phyloP scores from a whole-genome alignment of 1,284 basidiomycete genomes.

The Trametes pubescens region DNA sequence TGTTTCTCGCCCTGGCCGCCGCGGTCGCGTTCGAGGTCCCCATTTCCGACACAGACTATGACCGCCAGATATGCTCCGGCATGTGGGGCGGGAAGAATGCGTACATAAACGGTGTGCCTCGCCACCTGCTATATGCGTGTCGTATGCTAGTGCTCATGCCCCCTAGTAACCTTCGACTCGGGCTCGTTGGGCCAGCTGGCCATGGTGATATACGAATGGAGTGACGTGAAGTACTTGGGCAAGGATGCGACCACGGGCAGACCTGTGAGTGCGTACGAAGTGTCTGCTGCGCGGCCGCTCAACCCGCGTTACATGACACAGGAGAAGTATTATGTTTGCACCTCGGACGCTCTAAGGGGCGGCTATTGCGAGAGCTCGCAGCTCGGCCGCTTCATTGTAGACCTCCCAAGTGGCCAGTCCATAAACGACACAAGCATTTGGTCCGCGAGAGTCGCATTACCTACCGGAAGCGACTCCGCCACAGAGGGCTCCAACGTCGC shows the following conservation, averaged over 20 bases:
- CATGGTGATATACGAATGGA: slow-evolving; percentile 96
- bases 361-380: slow-evolving; percentile 75
- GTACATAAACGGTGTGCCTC: slow-evolving; percentile 82
- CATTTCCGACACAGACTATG: slow-evolving; percentile 78
- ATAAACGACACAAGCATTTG: slow-evolving; percentile 81
- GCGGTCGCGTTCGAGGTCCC: slow-evolving; percentile 67
- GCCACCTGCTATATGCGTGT: slow-evolving; percentile 7
- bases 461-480: slow-evolving; percentile 33
- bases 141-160: slow-evolving; percentile 25
- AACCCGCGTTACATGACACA: slow-evolving; percentile 44
- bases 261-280: slow-evolving; percentile 62
- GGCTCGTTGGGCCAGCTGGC: slow-evolving; percentile 90
- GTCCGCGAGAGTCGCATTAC: slow-evolving; percentile 73
- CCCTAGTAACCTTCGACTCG: slow-evolving; percentile 81
- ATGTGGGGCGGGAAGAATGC: slow-evolving; percentile 89
- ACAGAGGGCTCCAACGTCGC: slow-evolving; percentile 31
- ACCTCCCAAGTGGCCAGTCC: slow-evolving; percentile 65
- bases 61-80: slow-evolving; percentile 91
- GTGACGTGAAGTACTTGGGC: slow-evolving; percentile 86
- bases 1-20: slow-evolving; percentile 30
- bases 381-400: slow-evolving; percentile 88
- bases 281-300: slow-evolving; percentile 18
- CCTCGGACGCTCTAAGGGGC: slow-evolving; percentile 71
- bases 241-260: slow-evolving; percentile 69
- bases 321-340: slow-evolving; percentile 95